These are phyloP conservation scores for Vinca minor DNA, from an alignment of 257 asterid species.

Conservation along the genomic window DNA sequence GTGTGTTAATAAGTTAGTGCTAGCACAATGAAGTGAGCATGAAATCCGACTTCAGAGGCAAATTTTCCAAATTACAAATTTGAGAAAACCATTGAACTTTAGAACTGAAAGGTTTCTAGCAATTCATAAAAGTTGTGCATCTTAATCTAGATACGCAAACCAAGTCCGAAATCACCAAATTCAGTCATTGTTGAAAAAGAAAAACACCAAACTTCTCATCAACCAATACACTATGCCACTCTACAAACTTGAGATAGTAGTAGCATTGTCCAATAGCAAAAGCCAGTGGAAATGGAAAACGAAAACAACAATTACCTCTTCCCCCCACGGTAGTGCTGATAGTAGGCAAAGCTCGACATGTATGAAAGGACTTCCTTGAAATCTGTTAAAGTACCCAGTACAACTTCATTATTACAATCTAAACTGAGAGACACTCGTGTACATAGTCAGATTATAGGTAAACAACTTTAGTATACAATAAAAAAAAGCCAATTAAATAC, in stretches of 20 bases:
- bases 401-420: neutral
- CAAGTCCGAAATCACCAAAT: neutral
- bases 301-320: constrained; percentile 42
- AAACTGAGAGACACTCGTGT: neutral
- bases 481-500: neutral
- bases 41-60: neutral
- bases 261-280: neutral
- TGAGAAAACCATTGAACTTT: neutral
- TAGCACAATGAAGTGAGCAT: neutral
- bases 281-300: neutral
- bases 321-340: constrained; percentile 27
- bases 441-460: neutral
- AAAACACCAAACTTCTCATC: neutral
- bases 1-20: neutral
- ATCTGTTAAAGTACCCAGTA: constrained; percentile 28
- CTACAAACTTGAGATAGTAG: neutral
- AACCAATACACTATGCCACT: neutral
- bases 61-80: neutral
- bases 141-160: neutral
- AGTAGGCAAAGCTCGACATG: constrained; percentile 37
- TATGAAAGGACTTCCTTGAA: constrained; percentile 40
- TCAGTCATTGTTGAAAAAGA: neutral
- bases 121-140: neutral
- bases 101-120: neutral
- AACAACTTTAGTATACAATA: neutral